Conservation (phyloP, 768 basidiomycete species). For the Lactarius tabidus region DNA sequence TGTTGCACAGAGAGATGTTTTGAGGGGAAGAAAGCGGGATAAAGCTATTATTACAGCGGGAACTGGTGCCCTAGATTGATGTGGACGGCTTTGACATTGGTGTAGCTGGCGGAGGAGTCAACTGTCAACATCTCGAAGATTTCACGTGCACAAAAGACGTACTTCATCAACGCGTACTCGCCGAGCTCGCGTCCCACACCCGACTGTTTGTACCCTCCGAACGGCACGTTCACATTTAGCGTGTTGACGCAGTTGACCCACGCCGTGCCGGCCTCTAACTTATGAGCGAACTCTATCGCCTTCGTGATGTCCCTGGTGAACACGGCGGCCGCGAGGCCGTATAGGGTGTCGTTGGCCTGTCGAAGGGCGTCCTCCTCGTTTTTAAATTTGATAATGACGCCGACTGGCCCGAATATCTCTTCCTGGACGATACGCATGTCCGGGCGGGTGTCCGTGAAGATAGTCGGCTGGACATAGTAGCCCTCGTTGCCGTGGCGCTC, state of each 20-base stretch:
- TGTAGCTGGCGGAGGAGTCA: conserved; percentile 12
- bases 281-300: conserved; percentile 68
- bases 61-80: conserved; percentile 21
- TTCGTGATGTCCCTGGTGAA: conserved; percentile 78
- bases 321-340: conserved; percentile 85
- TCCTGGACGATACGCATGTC: conserved; percentile 56
- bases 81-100: conserved; percentile 23
- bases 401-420: conserved; percentile 70
- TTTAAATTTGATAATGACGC: conserved; percentile 64
- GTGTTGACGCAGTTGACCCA: conserved; percentile 52
- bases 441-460: conserved; percentile 53
- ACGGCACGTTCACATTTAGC: conserved; percentile 48
- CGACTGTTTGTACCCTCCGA: conserved; percentile 67
- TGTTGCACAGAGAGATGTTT: not conserved
- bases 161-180: conserved; percentile 44
- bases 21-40: not conserved
- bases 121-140: not conserved
- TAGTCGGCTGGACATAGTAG: conserved; percentile 59
- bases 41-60: not conserved
- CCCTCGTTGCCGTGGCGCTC: conserved; percentile 51
- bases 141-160: conserved; percentile 1
- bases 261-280: conserved; percentile 74
- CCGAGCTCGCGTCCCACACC: conserved; percentile 67
- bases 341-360: conserved; percentile 81
- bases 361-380: conserved; percentile 57